A percentile compares a stretch with the other conserved stretches of the same genome.
Evolutionary conservation across 73 alveolate species (phyloP).

Genomic region (Paramecium octaurelia): DNA sequence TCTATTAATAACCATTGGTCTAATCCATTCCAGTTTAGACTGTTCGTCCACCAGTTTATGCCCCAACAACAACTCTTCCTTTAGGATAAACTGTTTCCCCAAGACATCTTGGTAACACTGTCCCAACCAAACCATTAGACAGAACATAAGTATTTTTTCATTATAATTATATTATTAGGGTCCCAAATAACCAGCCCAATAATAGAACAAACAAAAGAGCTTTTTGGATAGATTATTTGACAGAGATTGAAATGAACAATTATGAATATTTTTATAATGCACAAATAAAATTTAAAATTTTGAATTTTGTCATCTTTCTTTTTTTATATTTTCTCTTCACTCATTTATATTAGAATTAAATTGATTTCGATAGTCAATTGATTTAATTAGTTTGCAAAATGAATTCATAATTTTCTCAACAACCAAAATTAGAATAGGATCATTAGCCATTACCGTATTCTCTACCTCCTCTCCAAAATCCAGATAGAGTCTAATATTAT

Average conservation of each 20-base stretch:
- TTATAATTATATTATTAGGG: neutral
- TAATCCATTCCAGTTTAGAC: neutral
- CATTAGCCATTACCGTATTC: neutral
- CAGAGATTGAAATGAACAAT: slow-evolving; percentile 1
- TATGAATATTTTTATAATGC: neutral
- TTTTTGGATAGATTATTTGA: slow-evolving; percentile 39
- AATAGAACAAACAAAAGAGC: slow-evolving; percentile 2
- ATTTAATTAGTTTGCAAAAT: neutral
- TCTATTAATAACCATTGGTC: neutral
- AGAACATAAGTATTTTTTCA: neutral
- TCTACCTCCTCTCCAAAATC: neutral
- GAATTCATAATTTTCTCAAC: neutral
- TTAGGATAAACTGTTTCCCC: neutral
- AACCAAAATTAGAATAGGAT: neutral
- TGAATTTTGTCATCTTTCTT: neutral
- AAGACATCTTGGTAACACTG: neutral
- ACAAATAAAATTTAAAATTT: neutral
- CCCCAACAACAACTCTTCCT: neutral
- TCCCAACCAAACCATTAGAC: slow-evolving; percentile 1
- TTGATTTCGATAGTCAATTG: neutral
- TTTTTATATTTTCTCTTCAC: neutral
- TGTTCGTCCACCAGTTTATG: neutral
- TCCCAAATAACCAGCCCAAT: neutral
- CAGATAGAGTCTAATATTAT: neutral
- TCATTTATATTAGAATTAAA: neutral